Evolutionary conservation across 441 rosid genomes (phyloP).

Genomic region (Bocquillonia castaneifolia): DNA sequence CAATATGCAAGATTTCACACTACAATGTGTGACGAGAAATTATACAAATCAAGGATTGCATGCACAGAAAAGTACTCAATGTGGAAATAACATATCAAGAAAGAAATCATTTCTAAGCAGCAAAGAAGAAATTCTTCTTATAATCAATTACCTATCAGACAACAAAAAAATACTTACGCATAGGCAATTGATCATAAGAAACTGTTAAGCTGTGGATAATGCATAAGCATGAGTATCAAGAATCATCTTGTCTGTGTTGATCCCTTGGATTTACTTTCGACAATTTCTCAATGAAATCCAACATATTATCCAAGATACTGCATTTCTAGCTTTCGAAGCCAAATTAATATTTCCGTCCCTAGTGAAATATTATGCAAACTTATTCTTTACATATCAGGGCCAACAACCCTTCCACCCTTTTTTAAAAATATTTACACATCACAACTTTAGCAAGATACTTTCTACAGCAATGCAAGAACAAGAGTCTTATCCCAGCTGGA

Average conservation of each 20-base stretch:
- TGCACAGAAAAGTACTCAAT: background rate
- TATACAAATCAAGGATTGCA: background rate
- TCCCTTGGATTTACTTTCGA: background rate
- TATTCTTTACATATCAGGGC: background rate
- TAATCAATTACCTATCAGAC: background rate
- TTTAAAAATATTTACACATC: background rate
- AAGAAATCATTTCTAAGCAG: background rate
- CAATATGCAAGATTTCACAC: background rate
- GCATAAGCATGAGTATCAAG: background rate
- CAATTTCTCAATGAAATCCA: background rate
- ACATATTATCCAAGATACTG: background rate
- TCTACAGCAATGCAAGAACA: background rate
- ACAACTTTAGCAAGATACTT: background rate
- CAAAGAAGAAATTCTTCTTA: background rate
- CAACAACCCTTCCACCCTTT: background rate
- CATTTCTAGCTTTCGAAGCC: background rate
- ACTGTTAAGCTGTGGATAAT: background rate
- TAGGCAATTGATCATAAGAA: background rate
- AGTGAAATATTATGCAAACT: background rate
- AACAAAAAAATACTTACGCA: background rate
- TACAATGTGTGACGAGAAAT: background rate
- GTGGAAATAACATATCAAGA: background rate
- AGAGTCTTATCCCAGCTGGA: background rate
- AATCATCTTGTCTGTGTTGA: background rate
- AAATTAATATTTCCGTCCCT: background rate